Base-by-base conservation (phyloP, 2,329 filamentous ascomycete genomes). In the Beauveria sp. region DNA sequence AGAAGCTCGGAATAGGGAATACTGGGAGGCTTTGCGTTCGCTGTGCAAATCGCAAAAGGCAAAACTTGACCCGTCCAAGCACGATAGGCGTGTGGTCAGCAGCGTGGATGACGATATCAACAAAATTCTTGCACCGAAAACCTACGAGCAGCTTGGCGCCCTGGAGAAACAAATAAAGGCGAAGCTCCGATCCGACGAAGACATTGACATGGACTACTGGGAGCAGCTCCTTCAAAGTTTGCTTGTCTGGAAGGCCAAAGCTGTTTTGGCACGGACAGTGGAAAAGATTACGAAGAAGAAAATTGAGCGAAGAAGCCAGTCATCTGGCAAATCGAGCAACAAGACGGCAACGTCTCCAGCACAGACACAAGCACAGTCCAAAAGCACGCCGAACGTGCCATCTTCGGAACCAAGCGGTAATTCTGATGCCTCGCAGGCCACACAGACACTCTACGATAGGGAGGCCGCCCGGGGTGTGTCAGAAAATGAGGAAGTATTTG, bases 141-240 rank as follows among this genome's bases (percentile, higher is more conserved):
- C 87, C 18, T 87, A 91, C 68, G 88, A 91, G 68, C 90, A 98
- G 73, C 80, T 99, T n/a, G 88, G 93, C 71, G 84, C 84, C 20
- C 80, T 99, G 54, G 93, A 99, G 75, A 84, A 81, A 65, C 93
- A 98, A 76, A 95, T 99, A 73, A 87, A 86, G 71, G 80, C 82
- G 18, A 99, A 99, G 77, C 79, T 99, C 53, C 83, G 87, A 58
- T 96, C 91, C 8, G 88, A 96, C 71, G 93, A 97, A 70, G 88
- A 90, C 45, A 93, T 99, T 66, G 95, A 99, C 74, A 91, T 90
- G 2, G 95, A 99, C 75, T 99, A 98, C 73, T 99, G 95, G 95
- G 91, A 96, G 71, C 91, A 96, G 71, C 80, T 99, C 18, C 80
- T 99, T 64, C 87, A 88, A 66, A 96, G 88, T 71, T 78, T 99